These are phyloP conservation scores for Anaeromyces robustus DNA, from an alignment of 192 early-diverging fungal species.

Conservation along the genomic window DNA sequence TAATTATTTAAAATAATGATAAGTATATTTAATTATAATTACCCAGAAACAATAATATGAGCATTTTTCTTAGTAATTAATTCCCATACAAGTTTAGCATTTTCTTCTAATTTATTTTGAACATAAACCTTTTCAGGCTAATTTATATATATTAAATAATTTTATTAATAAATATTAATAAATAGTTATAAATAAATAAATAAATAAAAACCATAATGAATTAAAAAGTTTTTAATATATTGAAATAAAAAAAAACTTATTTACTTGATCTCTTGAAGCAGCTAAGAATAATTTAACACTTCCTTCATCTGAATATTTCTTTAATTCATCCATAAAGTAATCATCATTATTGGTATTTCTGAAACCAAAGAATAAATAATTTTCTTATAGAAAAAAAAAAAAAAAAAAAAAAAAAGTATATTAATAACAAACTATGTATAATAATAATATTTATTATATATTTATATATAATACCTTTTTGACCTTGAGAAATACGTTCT, in stretches of 20 bases:
- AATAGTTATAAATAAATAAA: no score
- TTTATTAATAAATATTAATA: no score
- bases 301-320: slow-evolving; percentile 21
- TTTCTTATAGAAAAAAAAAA: slow-evolving; percentile 17
- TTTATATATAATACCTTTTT: slow-evolving; percentile 9
- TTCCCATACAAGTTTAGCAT: slow-evolving; percentile 44
- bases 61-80: slow-evolving; percentile 17
- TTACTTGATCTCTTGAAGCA: slow-evolving; percentile 69
- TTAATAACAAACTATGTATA: slow-evolving; percentile 1
- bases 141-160: no score
- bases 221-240: no score
- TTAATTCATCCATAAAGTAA: slow-evolving; percentile 54
- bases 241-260: background rate
- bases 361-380: slow-evolving; percentile 74
- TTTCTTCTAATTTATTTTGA: slow-evolving; percentile 48
- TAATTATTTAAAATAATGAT: no score
- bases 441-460: background rate
- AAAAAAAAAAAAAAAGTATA: slow-evolving; percentile 6
- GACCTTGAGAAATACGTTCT: slow-evolving; percentile 23
- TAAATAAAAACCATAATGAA: no score
- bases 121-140: slow-evolving; percentile 65
- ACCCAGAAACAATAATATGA: background rate
- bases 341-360: slow-evolving; percentile 56
- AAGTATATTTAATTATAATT: no score
- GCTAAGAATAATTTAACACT: slow-evolving; percentile 52